A percentile compares a stretch with the other conserved stretches of the same genome.
Evolutionary conservation across 768 basidiomycete genomes (phyloP).

Genomic region (Chiua virens): DNA sequence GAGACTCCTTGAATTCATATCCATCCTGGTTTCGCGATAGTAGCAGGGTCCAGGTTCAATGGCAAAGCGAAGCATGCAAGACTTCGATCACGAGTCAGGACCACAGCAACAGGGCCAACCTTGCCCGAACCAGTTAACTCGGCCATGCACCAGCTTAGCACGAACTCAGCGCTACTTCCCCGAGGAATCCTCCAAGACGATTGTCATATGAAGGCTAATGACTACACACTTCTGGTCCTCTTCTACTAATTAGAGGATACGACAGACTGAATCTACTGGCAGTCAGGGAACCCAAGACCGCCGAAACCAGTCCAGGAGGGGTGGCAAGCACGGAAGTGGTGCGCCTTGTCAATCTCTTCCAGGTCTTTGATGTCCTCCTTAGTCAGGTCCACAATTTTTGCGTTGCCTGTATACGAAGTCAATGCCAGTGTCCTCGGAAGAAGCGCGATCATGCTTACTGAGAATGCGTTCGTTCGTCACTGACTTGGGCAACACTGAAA

Average conservation of each 20-base stretch:
- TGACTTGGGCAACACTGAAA: slow-evolving; percentile 68
- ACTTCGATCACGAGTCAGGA: background rate
- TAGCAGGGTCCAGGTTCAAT: background rate
- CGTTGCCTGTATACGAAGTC: slow-evolving; percentile 45
- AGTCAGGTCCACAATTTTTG: slow-evolving; percentile 58
- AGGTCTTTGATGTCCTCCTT: slow-evolving; percentile 61
- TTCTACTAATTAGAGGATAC: background rate
- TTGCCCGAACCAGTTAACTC: slow-evolving; percentile 4
- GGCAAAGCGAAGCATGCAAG: background rate
- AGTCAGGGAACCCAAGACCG: slow-evolving; percentile 58
- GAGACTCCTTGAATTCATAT: background rate
- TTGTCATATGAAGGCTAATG: background rate
- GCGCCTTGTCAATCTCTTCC: slow-evolving; percentile 56
- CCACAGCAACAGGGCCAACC: slow-evolving; percentile 3
- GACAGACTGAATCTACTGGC: slow-evolving; percentile 28
- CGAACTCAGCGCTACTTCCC: background rate
- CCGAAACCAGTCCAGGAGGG: slow-evolving; percentile 68
- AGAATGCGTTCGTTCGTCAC: slow-evolving; percentile 68
- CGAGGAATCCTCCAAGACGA: background rate
- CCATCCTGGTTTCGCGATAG: background rate
- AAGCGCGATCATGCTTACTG: slow-evolving; percentile 31
- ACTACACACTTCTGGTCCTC: background rate
- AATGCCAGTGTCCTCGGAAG: background rate
- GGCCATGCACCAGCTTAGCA: background rate
- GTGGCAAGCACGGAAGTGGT: slow-evolving; percentile 64